phyloP scores from a whole-genome alignment of 1,284 basidiomycete species.

The Heterobasidion irregulare region DNA sequence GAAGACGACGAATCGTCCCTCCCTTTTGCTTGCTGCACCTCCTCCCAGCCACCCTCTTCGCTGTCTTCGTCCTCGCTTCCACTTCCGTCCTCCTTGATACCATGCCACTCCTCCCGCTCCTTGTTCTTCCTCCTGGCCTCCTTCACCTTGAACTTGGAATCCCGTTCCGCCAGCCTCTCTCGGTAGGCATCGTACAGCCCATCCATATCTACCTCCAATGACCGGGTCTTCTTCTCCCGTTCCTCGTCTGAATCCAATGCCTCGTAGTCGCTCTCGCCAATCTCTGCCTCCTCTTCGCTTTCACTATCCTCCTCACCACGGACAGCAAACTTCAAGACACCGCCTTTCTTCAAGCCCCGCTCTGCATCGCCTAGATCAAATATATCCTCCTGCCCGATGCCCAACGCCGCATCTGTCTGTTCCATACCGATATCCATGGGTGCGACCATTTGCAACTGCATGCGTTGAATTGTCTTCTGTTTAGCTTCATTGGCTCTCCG shows the following conservation, averaged over 20 bases:
- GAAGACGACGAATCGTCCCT: constrained; percentile 48
- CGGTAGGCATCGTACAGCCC: constrained; percentile 86
- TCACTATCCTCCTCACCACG: constrained; percentile 33
- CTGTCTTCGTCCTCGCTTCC: constrained; percentile 26
- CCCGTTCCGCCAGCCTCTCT: constrained; percentile 74
- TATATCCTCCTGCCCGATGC: constrained; percentile 70
- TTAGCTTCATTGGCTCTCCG: constrained; percentile 88
- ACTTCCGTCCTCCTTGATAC: constrained; percentile 48
- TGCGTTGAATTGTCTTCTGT: constrained; percentile 82
- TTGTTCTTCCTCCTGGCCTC: constrained; percentile 75
- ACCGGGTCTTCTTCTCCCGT: constrained; percentile 51
- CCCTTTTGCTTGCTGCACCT: constrained; percentile 56
- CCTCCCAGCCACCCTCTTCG: constrained; percentile 73
- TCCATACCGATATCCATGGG: constrained; percentile 95
- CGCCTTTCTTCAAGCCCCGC: constrained; percentile 35
- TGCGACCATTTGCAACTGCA: constrained; percentile 97
- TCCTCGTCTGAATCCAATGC: constrained; percentile 64
- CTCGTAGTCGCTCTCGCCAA: constrained; percentile 39
- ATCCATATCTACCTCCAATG: constrained; percentile 82
- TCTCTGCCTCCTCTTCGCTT: constrained; percentile 29
- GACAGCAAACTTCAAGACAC: constrained; percentile 30
- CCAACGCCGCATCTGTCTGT: constrained; percentile 66
- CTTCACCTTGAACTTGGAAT: constrained; percentile 86
- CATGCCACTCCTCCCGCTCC: constrained; percentile 71
- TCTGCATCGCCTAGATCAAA: constrained; percentile 77